Evolutionary conservation across 1,284 basidiomycete genomes (phyloP).

Genomic region (Ceratorhiza oryzae-sativae): DNA sequence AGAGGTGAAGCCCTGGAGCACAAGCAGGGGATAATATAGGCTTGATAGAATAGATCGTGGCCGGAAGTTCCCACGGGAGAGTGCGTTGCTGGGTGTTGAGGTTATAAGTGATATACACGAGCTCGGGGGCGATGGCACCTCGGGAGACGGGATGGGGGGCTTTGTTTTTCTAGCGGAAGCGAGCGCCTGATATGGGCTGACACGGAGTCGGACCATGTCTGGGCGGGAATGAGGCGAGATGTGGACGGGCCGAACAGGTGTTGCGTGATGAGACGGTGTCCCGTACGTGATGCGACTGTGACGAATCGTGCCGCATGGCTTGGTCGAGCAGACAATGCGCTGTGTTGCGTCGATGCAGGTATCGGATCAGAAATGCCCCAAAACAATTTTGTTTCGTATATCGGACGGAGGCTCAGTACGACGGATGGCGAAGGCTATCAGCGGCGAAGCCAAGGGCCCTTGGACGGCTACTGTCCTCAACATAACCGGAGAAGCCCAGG

Average conservation of each 20-base stretch:
- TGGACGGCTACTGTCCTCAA: neutral
- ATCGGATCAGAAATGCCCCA: neutral
- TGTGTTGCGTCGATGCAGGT: neutral
- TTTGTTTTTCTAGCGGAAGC: neutral
- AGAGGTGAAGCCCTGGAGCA: neutral
- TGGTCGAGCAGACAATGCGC: neutral
- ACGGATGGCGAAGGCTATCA: neutral
- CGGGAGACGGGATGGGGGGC: neutral
- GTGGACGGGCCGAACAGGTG: neutral
- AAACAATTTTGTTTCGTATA: neutral
- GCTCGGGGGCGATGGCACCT: slow-evolving; percentile 13
- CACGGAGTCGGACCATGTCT: slow-evolving; percentile 11
- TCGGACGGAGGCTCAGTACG: neutral
- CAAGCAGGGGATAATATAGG: slow-evolving; percentile 11
- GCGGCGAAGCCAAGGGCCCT: neutral
- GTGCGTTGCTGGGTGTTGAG: slow-evolving; percentile 16
- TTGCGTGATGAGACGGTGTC: neutral
- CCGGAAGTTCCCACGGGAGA: slow-evolving; percentile 5
- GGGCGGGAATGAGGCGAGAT: slow-evolving; percentile 25
- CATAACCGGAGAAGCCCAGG: neutral
- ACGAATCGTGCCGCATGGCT: neutral
- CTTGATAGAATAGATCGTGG: neutral
- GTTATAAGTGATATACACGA: slow-evolving; percentile 3
- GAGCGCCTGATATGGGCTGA: slow-evolving; percentile 8
- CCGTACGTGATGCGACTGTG: neutral